These are phyloP conservation scores for Nakazawaea sp. DNA, from an alignment of 805 yeast genomes.

Conservation along the genomic window DNA sequence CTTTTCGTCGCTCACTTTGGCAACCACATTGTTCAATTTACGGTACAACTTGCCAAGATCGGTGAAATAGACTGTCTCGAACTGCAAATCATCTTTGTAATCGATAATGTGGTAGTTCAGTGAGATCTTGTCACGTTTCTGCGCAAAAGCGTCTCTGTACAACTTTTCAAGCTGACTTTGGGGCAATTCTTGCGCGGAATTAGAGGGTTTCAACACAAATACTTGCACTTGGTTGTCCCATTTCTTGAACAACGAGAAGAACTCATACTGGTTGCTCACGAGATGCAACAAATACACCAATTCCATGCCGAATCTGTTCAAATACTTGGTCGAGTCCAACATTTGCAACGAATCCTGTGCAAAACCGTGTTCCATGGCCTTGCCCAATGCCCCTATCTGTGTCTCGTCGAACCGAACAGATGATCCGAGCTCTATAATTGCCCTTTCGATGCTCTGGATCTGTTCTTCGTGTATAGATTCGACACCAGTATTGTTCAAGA, in stretches of 20 bases:
- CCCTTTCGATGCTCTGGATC: slow-evolving; percentile 60
- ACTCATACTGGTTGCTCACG: slow-evolving; percentile 67
- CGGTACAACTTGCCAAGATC: slow-evolving; percentile 50
- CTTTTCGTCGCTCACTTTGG: slow-evolving; percentile 56
- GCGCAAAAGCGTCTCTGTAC: slow-evolving; percentile 45
- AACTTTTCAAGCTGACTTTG: slow-evolving; percentile 38
- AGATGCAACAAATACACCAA: slow-evolving; percentile 63
- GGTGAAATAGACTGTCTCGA: slow-evolving; percentile 49
- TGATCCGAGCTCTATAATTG: slow-evolving; percentile 72
- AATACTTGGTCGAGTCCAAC: slow-evolving; percentile 42
- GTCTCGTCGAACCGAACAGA: slow-evolving; percentile 63
- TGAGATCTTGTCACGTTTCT: slow-evolving; percentile 38
- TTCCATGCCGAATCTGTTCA: slow-evolving; percentile 48
- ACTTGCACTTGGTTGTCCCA: slow-evolving; percentile 47
- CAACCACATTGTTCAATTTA: slow-evolving; percentile 45
- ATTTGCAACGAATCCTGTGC: slow-evolving; percentile 45
- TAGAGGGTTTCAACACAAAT: slow-evolving; percentile 62
- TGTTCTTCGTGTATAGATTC: slow-evolving; percentile 74
- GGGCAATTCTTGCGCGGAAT: slow-evolving; percentile 59
- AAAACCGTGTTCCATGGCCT: slow-evolving; percentile 83
- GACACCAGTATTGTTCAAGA: slow-evolving; percentile 55
- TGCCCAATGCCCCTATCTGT: slow-evolving; percentile 77
- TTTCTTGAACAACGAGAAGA: slow-evolving; percentile 60
- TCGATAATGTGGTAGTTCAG: slow-evolving; percentile 40
- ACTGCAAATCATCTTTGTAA: slow-evolving; percentile 44